These are phyloP conservation scores for Somion occarium DNA, from an alignment of 1,284 basidiomycete genomes.

Conservation along the genomic window DNA sequence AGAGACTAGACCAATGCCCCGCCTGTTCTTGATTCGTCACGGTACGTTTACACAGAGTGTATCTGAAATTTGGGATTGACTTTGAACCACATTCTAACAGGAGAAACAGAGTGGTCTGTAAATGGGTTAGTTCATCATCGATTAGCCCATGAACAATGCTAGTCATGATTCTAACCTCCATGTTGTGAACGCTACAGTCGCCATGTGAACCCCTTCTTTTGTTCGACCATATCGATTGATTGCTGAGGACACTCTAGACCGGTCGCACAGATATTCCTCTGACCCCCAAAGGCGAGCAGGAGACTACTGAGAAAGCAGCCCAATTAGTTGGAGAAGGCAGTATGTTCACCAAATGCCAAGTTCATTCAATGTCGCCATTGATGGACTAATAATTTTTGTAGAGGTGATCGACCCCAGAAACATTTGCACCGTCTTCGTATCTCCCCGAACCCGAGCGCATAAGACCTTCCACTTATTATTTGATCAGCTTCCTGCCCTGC, in stretches of 20 bases:
- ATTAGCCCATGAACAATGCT: background rate
- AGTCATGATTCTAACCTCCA: background rate
- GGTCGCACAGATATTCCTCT: slow-evolving; percentile 86
- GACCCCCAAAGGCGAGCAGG: slow-evolving; percentile 73
- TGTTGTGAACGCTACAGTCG: slow-evolving; percentile 40
- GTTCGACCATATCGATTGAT: background rate
- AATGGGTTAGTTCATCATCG: slow-evolving; percentile 54
- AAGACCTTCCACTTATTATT: slow-evolving; percentile 84
- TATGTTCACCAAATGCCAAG: slow-evolving; percentile 36
- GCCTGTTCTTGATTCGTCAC: slow-evolving; percentile 75
- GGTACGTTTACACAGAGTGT: slow-evolving; percentile 37
- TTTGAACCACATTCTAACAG: slow-evolving; percentile 32
- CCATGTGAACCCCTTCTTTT: slow-evolving; percentile 50
- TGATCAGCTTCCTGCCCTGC: slow-evolving; percentile 41
- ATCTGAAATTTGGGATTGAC: slow-evolving; percentile 6
- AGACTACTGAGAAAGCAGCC: slow-evolving; percentile 63
- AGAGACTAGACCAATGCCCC: slow-evolving; percentile 53
- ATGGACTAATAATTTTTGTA: slow-evolving; percentile 27
- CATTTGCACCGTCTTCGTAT: slow-evolving; percentile 75
- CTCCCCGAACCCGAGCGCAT: slow-evolving; percentile 81
- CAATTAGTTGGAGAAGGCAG: slow-evolving; percentile 74
- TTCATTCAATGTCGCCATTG: background rate
- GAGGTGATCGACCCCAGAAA: slow-evolving; percentile 78
- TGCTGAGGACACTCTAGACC: slow-evolving; percentile 50
- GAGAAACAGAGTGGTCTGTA: slow-evolving; percentile 93